Conservation (phyloP, 139 green algal species). For the Chlamydomonas sp. region DNA sequence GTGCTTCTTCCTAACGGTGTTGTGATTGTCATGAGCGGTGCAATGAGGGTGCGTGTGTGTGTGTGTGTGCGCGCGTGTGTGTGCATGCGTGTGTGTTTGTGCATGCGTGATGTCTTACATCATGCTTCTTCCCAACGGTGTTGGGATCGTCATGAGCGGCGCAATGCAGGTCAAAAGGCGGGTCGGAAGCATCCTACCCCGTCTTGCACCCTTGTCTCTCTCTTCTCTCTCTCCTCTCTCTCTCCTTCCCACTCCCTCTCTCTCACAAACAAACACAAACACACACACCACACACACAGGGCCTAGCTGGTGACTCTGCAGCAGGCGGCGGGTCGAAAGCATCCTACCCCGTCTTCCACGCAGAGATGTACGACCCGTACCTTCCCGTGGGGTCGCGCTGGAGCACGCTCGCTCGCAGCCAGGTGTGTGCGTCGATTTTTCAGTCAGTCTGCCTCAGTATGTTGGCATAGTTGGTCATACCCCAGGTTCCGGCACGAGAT, state of each 20-base stretch:
- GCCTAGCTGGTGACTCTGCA: too few species aligned
- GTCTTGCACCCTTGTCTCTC: constrained; percentile 27
- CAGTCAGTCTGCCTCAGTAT: too few species aligned
- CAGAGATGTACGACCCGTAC: constrained; percentile 23
- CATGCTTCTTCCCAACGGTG: constrained; percentile 31
- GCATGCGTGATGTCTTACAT: constrained; percentile 27
- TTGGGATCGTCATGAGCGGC: constrained; percentile 25
- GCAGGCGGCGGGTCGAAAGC: constrained; percentile 11
- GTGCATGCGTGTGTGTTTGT: too few species aligned
- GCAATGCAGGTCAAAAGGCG: constrained; percentile 8
- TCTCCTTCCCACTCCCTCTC: too few species aligned
- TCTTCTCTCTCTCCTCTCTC: too few species aligned
- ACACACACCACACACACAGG: too few species aligned
- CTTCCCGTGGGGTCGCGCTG: constrained; percentile 10
- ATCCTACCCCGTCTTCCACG: constrained; percentile 26
- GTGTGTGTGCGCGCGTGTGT: too few species aligned
- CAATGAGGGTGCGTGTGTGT: too few species aligned
- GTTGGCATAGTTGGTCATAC: too few species aligned
- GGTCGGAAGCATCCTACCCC: constrained; percentile 19
- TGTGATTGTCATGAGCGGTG: constrained; percentile 27
- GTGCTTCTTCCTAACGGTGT: constrained; percentile 33
- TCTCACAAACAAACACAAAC: too few species aligned
- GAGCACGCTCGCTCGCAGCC: neutral
- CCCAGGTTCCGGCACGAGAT: too few species aligned
- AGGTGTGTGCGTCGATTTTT: too few species aligned